Base-by-base conservation (phyloP, 2,329 filamentous ascomycete genomes). In the Fusarium aywerte region DNA sequence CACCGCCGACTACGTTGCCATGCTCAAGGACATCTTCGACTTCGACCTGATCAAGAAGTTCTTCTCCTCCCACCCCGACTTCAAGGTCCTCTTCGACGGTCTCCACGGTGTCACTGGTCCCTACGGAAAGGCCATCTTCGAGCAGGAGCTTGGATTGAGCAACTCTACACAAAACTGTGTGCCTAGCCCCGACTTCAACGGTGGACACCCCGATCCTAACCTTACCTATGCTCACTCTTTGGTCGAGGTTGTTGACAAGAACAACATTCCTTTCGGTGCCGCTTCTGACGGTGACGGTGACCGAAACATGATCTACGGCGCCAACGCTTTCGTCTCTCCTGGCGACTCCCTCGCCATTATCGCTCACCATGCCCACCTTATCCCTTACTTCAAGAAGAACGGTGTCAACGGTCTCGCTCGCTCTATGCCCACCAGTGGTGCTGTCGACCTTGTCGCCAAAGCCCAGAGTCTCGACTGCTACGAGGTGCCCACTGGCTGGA, bases 281-380 rank as follows among this genome's bases (percentile, higher is more conserved):
- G 96, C 96, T 45, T 97, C 92, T 68, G 96, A 99, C 73, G 96
- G 96, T 73, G 96, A 99, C 75, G 96, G 96, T 75, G 96, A 99
- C 84, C 92, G 96, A 74, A 99, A 99, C 89, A 99, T 99, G 96
- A 99, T 99, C 77, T 99, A 99, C 82, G 96, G 96, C 67, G 94
- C 95, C 70, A 95, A 96, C 76, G 89, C 91, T 42, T 99, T 99
- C 76, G 96, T 99, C 65, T 98, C 95, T 9, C 96, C 96, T 9
- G 96, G 96, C 76, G 96, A 99, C 84, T 97, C 93, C 75, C 85
- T 99, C 75, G 96, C 96, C 76, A 99, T 99, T 78, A 99, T 99
- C 76, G 93, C 96, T 47, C 96, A 99, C 84, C 91, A 99, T 79
- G 93, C 96, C 72, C 88, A 97, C 74, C 88, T 97, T 62, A 99